Conservation (phyloP, 306 rosid genomes). For the Sophora flavescens region DNA sequence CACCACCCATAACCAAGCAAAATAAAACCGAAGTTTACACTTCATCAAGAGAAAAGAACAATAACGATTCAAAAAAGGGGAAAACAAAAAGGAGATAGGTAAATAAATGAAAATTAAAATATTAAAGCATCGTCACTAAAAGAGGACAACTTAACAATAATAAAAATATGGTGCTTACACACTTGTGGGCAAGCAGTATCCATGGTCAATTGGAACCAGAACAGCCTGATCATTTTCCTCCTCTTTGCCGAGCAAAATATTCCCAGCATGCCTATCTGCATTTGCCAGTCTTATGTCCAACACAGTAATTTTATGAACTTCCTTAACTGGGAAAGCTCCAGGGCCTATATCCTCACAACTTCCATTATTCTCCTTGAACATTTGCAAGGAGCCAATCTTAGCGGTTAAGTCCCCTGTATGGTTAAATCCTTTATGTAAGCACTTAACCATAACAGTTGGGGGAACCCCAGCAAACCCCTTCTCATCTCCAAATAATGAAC, state of each 20-base stretch:
- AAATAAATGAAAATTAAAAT: background rate
- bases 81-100: background rate
- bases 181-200: conserved; percentile 93
- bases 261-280: conserved; percentile 95
- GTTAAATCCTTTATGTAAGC: conserved; percentile 73
- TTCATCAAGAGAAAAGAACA: conserved; percentile 23
- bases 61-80: background rate
- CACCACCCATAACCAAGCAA: conserved; percentile 19
- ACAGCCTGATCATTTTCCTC: conserved; percentile 60
- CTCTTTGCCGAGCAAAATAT: conserved; percentile 71
- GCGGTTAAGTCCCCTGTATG: conserved; percentile 66
- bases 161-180: conserved; percentile 58
- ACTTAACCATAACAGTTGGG: conserved; percentile 77
- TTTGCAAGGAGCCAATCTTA: conserved; percentile 96
- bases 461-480: conserved; percentile 94
- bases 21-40: conserved; percentile 26
- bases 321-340: conserved; percentile 77
- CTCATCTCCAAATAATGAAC: conserved; percentile 58
- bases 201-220: conserved; percentile 95
- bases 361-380: conserved; percentile 83
- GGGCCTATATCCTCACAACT: conserved; percentile 98
- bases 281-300: conserved; percentile 90
- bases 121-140: conserved; percentile 25
- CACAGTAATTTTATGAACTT: conserved; percentile 88
- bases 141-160: conserved; percentile 26